phyloP scores from a whole-genome alignment of 768 basidiomycete genomes.

The Nidula microcarpa region DNA sequence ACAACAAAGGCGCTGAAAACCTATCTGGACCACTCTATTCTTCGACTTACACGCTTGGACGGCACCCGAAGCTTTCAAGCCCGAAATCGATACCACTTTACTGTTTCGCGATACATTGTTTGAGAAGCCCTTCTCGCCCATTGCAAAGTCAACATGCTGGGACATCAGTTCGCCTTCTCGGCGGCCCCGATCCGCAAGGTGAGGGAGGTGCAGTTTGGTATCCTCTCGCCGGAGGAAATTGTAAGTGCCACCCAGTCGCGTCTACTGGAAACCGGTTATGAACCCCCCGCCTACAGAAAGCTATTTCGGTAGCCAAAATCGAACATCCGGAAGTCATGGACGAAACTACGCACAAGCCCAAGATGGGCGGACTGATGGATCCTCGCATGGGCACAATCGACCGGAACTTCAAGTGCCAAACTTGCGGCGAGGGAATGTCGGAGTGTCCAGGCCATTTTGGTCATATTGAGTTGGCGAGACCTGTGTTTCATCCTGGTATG shows the following conservation, averaged over 20 bases:
- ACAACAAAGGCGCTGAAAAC: slow-evolving; percentile 22
- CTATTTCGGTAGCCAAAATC: slow-evolving; percentile 96
- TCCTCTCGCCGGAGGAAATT: slow-evolving; percentile 98
- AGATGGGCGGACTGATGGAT: slow-evolving; percentile 94
- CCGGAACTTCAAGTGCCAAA: slow-evolving; percentile 98
- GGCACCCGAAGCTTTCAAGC: not conserved
- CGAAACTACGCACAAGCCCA: slow-evolving; percentile 85
- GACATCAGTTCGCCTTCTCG: slow-evolving; percentile 89
- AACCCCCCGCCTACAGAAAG: slow-evolving; percentile 64
- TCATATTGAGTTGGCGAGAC: slow-evolving; percentile 93
- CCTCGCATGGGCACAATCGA: slow-evolving; percentile 98
- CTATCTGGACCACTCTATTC: slow-evolving; percentile 10
- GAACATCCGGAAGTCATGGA: slow-evolving; percentile 99
- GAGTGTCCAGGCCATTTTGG: slow-evolving; percentile 99
- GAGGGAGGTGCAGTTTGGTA: slow-evolving; percentile 97
- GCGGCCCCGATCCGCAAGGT: slow-evolving; percentile 94
- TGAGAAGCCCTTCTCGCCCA: slow-evolving; percentile 5
- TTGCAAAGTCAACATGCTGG: slow-evolving; percentile 56
- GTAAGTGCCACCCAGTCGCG: slow-evolving; percentile 34
- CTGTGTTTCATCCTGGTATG: slow-evolving; percentile 96
- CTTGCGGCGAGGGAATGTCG: slow-evolving; percentile 99
- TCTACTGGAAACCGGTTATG: slow-evolving; percentile 11
- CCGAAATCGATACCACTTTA: not conserved
- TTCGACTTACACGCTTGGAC: not conserved
- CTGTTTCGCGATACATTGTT: not conserved